Base-by-base conservation (phyloP, 2,329 filamentous ascomycete genomes). In the Venturia asperata region DNA sequence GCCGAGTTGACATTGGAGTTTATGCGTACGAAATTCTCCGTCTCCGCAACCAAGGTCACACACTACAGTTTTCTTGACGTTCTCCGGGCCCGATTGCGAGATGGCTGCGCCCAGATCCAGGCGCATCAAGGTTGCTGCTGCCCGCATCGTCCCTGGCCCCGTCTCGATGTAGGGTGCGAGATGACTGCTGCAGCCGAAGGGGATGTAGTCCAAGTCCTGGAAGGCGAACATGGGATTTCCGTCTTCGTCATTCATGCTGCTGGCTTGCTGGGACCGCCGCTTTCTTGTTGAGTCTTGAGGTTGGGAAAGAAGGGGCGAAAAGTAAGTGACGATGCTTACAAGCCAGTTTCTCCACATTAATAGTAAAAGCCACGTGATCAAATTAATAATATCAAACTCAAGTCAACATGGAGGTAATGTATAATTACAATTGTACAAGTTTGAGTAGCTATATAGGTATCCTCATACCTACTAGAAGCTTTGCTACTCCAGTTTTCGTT, bases 1-100 rank as follows among this genome's bases (percentile, higher is more conserved):
- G 42, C 37, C 39, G 42, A 61, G 39, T 42, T 42, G 60, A 58
- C 52, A 58, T 58, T 27, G 27, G 52, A 58, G 52, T 58, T 58
- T 61, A 21, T 39, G 21, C 60, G 30, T 61, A 61, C 60, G 60
- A 24, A 61, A 61, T 61, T 61, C 60, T 61, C 60, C 60, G 45
- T 61, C 60, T 24, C 60, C 60, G 60, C 60, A 61, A 27, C 60
- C 60, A 17, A 61, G 60, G 24, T 61, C 60, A 27, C 60, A 61
- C 11, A 61, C 27, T 13, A 61, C 42, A 7, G 60, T 61, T 9
- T 41, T 61, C n/a, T 6, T 27, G 37, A 9, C 21, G 13, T 61
- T 34, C 7, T 15, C 60, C 2, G 37, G 27, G 39, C 60, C 13
- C 39, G 15, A n/a, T 43, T 61, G 43, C 15, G 37, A 34, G 5